phyloP scores from a whole-genome alignment of 495 filamentous ascomycete genomes.

The Xylaria longipes region DNA sequence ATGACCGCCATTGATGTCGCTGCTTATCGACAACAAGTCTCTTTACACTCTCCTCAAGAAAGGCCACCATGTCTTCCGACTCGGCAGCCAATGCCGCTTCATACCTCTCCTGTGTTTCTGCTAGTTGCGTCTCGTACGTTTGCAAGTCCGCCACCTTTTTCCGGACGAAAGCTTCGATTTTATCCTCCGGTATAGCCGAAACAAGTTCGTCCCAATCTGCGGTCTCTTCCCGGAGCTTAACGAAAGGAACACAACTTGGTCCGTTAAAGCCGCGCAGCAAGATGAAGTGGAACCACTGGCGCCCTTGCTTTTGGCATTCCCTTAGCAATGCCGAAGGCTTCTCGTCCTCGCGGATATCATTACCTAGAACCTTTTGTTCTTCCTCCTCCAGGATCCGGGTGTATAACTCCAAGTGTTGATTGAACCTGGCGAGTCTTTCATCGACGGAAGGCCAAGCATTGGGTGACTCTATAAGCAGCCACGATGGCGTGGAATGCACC shows the following conservation, averaged over 20 bases:
- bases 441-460: constrained; percentile 24
- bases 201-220: constrained; percentile 27
- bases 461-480: constrained; percentile 32
- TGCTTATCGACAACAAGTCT: not conserved
- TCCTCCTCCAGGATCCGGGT: constrained; percentile 23
- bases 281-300: constrained; percentile 26
- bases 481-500: constrained; percentile 24
- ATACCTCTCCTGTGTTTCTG: constrained; percentile 16
- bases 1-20: constrained; percentile 11
- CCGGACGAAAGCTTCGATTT: constrained; percentile 26
- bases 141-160: constrained; percentile 22
- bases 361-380: constrained; percentile 11
- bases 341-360: constrained; percentile 17
- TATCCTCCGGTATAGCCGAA: constrained; percentile 21
- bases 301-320: constrained; percentile 23
- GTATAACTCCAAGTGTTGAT: constrained; percentile 21
- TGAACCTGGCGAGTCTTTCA: constrained; percentile 27
- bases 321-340: constrained; percentile 15
- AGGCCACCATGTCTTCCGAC: not conserved
- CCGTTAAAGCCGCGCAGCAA: constrained; percentile 24
- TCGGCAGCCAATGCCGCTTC: not conserved
- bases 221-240: constrained; percentile 20
- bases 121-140: constrained; percentile 13
- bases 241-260: constrained; percentile 16
- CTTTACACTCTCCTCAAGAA: constrained; percentile 6